phyloP scores from a whole-genome alignment of 306 rosid genomes.

The cucumber (Cucumis sativus) region Cucumber_9930_V3 NC_026660.2:29612501-29613000 shows the following conservation, averaged over 20 bases:
- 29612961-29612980: too few species aligned
- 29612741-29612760: not conserved
- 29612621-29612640: conserved; percentile 56
- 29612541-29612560: too few species aligned
- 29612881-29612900: too few species aligned
- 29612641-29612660: not conserved
- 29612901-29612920: too few species aligned
- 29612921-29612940: too few species aligned
- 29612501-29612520: too few species aligned
- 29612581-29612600: not conserved
- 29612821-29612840: too few species aligned
- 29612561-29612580: not conserved
- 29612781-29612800: not conserved
- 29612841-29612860: too few species aligned
- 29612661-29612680: not conserved
- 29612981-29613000: too few species aligned
- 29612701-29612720: conserved; percentile 1
- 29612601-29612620: conserved; percentile 5
- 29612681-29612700: not conserved
- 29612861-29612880: not conserved
- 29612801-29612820: not conserved
- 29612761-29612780: not conserved
- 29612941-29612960: too few species aligned
- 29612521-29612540: too few species aligned
- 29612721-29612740: not conserved